Evolutionary conservation across 2,329 filamentous ascomycete species (phyloP).

Genomic region (Diaporthe sp.): DNA sequence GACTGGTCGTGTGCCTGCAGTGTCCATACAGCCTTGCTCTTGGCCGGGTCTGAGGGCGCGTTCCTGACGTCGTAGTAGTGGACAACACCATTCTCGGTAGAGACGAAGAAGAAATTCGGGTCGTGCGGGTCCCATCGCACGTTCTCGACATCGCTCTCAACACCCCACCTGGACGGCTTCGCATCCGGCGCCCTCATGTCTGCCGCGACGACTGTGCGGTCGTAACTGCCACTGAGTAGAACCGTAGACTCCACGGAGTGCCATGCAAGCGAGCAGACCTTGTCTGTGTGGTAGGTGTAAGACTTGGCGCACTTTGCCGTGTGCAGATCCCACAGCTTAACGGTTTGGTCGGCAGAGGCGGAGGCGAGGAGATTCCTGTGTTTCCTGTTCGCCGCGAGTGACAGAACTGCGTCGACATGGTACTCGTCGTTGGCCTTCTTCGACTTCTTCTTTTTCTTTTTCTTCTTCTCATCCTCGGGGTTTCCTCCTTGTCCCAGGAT

Average conservation of each 20-base stretch:
- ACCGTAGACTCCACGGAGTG: constrained; percentile 89
- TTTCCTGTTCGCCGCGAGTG: constrained; percentile 90
- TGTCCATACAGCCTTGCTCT: constrained; percentile 91
- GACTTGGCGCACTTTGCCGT: constrained; percentile 94
- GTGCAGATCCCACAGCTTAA: constrained; percentile 98
- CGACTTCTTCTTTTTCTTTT: constrained; percentile 92
- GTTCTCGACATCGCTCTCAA: constrained; percentile 95
- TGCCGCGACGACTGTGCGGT: constrained; percentile 91
- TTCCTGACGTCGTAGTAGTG: constrained; percentile 92
- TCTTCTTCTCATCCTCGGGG: constrained; percentile 70
- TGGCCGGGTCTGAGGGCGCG: constrained; percentile 77
- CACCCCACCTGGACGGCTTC: constrained; percentile 86
- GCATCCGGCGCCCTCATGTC: constrained; percentile 95
- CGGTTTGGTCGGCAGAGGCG: constrained; percentile 94
- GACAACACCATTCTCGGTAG: constrained; percentile 90
- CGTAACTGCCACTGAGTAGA: constrained; percentile 92
- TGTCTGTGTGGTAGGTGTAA: constrained; percentile 95
- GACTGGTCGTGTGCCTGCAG: constrained; percentile 95
- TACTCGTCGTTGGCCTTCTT: constrained; percentile 91
- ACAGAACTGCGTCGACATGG: constrained; percentile 93
- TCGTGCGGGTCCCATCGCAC: constrained; percentile 95
- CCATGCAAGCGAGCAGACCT: constrained; percentile 97
- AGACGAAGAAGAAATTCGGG: constrained; percentile 93
- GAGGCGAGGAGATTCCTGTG: constrained; percentile 96
- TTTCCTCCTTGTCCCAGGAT: constrained; percentile 84